Base-by-base conservation (phyloP, 352 stramenopile genomes). In the Globisporangium recalcitrans region DNA sequence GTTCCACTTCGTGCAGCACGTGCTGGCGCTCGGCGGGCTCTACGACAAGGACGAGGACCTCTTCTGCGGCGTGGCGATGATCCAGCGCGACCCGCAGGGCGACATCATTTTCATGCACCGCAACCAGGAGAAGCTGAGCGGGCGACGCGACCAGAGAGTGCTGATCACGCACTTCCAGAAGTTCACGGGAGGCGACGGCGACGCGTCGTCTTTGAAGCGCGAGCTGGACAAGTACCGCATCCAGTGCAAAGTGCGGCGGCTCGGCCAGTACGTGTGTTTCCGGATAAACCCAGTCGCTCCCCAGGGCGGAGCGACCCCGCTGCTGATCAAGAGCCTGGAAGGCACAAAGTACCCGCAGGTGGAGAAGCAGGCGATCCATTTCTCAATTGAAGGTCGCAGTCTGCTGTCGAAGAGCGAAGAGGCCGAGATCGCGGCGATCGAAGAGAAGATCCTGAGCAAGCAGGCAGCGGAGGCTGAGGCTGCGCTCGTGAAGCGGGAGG, bases 21-120 rank as follows among this genome's bases (percentile, higher is more conserved):
- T 87, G 3, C 66, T 80, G 10, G 77, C 76, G 21, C 64, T 89
- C 9, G 81, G 71, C 2, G 82, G 82, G 7, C 54, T 87, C 4
- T 87, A 90, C 51, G 62, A 82, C 44, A 48, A 58, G 31, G 56
- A 73, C 0, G 67, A 87, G 44, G 59, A 81, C 40, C 78, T 84
- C 32, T 94, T 94, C 49, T 94, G 85, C 29, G 85, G 85, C 10
- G 62, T 93, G n/a, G 71, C 82, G 13, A 94, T 94, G 83, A 72
- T 91, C 49, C 85, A 94, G 68, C 79, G 73, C 2, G 85, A 94
- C 51, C 78, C 80, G 1, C 65, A 68, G 4, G 84, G 85, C 34
- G 77, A 92, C 19, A 72, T 94, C 26, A 71, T 93, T 26, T 94
- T 94, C 53, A 65, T 94, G 58, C 85, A 94, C 62, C 83, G 85